A percentile compares a stretch with the other conserved stretches of the same genome.
phyloP scores from a whole-genome alignment of 176 grass and related monocot genomes.

The Hsuehochloa calcarea region DNA sequence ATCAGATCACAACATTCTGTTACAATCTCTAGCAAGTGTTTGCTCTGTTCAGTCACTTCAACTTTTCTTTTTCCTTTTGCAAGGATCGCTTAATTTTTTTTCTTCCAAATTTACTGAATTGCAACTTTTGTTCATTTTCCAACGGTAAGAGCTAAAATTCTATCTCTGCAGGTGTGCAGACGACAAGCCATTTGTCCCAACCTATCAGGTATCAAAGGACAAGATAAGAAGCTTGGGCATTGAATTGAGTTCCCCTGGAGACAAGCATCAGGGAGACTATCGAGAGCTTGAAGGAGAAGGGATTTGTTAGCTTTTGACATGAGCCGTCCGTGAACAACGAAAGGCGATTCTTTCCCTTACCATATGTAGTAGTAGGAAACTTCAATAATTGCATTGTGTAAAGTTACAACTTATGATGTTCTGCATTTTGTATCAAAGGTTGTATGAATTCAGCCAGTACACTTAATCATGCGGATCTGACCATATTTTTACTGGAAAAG shows the following conservation, averaged over 20 bases:
- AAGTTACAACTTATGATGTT: no score
- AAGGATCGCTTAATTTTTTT: background rate
- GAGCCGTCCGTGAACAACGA: background rate
- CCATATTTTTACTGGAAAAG: no score
- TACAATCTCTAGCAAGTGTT: background rate
- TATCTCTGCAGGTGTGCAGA: constrained; percentile 42
- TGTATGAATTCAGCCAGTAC: no score
- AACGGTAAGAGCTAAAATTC: no score
- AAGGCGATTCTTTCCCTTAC: background rate
- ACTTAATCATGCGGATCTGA: no score
- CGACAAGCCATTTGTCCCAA: constrained; percentile 42
- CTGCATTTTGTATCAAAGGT: no score
- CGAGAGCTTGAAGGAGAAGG: constrained; percentile 61
- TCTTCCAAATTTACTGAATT: background rate
- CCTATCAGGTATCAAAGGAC: constrained; percentile 55
- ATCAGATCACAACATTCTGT: background rate
- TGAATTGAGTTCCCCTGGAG: constrained; percentile 40
- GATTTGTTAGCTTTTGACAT: constrained; percentile 41
- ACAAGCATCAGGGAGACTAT: constrained; percentile 56
- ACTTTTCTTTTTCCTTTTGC: background rate
- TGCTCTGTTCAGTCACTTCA: background rate
- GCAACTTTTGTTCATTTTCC: background rate
- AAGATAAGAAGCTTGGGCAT: constrained; percentile 51
- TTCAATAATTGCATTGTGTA: no score
- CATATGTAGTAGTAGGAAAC: background rate